Base-by-base conservation (phyloP, 2,329 filamentous ascomycete genomes). In the Magnaporthiopsis poae region DNA sequence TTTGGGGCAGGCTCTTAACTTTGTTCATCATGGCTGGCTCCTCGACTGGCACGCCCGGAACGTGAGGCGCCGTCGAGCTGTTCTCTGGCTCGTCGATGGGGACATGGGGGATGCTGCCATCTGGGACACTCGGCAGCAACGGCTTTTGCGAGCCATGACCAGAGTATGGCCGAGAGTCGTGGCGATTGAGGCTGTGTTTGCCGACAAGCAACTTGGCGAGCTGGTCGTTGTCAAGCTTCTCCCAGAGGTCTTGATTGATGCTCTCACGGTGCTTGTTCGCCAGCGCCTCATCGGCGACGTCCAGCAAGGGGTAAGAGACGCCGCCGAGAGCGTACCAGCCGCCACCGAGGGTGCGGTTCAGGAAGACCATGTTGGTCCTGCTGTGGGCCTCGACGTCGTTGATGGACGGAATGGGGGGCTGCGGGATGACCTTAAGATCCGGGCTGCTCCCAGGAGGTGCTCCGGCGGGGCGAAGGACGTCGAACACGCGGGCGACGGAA, bases 301-400 rank as follows among this genome's bases (percentile, higher is more conserved):
- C 89, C 35, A 96, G 91, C 12, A 94, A 83, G 3, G 95, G 95
- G 72, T 97, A 98, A 11, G 87, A 87, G 60, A 82, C 84, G 67
- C 96, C 94, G 1, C 94, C 97, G 78, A 98, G 84, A 39, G 93
- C 95, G 76, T 94, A 99, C 92, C 94, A 98, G 68, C 90, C 90
- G 36, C 93, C 94, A n/a, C 82, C 81, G 66, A 90, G 86, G 1
- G 93, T 97, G 71, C 89, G 89, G 74, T 97, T 96, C 68, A 98
- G 83, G 73, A 95, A 96, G 0, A 97, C 87, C 46, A 61, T 65
- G 67, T 86, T 87, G 68, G 84, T 83, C 69, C 82, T 84, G 39
- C 88, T 82, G n/a, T 82, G 79, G 65, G 86, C 80, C 25, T 79
- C 78, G 3, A 79, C 75, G 12, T 65, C 56, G 21, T 65, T 39